Percentiles rank a stretch among this genome's conserved stretches.
These are phyloP conservation scores for Pleurozium schreberi DNA, from an alignment of 225 moss, liverwort and hornwort genomes.

Conservation along the genomic window DNA sequence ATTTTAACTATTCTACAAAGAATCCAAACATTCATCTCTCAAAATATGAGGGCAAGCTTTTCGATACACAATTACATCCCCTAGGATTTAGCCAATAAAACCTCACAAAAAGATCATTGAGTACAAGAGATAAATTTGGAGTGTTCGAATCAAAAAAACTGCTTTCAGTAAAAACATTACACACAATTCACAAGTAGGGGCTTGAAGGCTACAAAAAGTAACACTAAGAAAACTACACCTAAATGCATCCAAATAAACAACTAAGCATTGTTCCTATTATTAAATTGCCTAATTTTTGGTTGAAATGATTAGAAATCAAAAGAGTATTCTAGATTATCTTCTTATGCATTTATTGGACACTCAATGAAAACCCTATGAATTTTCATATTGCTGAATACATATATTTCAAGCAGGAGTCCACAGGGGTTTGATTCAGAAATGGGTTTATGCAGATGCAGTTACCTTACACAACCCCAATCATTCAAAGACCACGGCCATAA, in stretches of 20 bases:
- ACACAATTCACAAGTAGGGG: neutral
- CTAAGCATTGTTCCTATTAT: neutral
- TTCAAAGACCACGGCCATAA: neutral
- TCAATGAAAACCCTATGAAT: no score
- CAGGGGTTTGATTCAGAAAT: neutral
- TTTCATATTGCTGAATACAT: no score
- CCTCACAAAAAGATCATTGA: neutral
- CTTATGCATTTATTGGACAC: neutral
- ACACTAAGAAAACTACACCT: neutral
- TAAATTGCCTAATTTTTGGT: neutral
- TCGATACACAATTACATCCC: neutral
- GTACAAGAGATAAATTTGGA: neutral
- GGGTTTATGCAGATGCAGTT: neutral
- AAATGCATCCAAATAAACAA: neutral
- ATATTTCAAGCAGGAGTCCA: neutral
- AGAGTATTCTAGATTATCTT: neutral
- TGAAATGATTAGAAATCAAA: neutral
- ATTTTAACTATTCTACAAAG: neutral
- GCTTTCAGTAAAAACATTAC: neutral
- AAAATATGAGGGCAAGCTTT: neutral
- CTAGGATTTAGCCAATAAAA: neutral
- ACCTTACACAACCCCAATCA: neutral
- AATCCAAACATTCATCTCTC: neutral
- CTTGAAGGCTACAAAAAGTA: neutral
- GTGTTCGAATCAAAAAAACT: neutral